phyloP scores from a whole-genome alignment of 495 filamentous ascomycete species.

The Emericellopsis terricola region DNA sequence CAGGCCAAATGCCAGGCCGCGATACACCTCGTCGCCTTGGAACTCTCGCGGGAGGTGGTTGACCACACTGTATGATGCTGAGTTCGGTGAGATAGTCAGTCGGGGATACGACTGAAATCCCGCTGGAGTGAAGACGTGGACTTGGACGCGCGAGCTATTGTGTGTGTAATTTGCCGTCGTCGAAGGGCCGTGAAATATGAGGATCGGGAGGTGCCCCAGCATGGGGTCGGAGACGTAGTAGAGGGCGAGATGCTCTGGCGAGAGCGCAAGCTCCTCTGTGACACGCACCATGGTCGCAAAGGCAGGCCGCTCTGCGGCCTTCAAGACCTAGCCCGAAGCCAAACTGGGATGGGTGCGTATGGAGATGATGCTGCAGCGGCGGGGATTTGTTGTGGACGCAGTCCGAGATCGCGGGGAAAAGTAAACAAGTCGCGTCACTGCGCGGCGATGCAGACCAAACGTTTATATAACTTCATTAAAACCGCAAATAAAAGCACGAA shows the following conservation, averaged over 20 bases:
- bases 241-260: conserved; percentile 57
- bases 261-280: conserved; percentile 45
- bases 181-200: conserved; percentile 75
- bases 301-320: conserved; percentile 22
- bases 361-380: neutral
- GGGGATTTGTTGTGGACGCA: neutral
- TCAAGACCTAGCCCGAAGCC: conserved; percentile 7
- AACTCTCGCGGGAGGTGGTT: conserved; percentile 80
- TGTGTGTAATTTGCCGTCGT: conserved; percentile 68
- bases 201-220: conserved; percentile 50
- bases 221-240: conserved; percentile 60
- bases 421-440: neutral
- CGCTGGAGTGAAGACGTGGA: conserved; percentile 75
- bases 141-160: conserved; percentile 80
- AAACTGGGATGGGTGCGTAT: neutral
- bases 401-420: neutral
- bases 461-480: no score
- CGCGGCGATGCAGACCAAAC: no score
- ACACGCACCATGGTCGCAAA: conserved; percentile 56
- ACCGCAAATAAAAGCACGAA: no score
- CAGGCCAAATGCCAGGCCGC: conserved; percentile 78
- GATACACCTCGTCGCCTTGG: conserved; percentile 80
- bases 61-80: conserved; percentile 87
- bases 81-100: conserved; percentile 79
- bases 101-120: conserved; percentile 78